Percentiles rank a stretch among this genome's conserved stretches.
Evolutionary conservation across 148 eudicot genomes (phyloP).

Genomic region (Simmondsia chinensis): DNA sequence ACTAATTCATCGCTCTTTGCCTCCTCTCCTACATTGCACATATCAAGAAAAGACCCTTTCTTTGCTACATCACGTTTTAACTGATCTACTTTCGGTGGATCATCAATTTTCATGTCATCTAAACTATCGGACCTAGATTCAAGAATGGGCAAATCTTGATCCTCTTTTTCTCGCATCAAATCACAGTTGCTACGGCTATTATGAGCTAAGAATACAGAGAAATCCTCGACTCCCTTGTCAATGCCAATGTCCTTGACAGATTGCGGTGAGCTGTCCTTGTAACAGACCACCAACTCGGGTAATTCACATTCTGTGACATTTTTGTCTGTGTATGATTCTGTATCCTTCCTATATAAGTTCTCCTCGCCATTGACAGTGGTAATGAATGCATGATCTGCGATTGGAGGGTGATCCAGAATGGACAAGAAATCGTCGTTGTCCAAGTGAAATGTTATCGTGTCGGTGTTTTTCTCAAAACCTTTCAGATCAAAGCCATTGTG

Average conservation of each 20-base stretch:
- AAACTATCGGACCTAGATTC: conserved; percentile 17
- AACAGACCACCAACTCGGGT: conserved; percentile 53
- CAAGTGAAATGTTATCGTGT: conserved; percentile 28
- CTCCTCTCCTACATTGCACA: conserved; percentile 4
- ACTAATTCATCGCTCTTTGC: not conserved
- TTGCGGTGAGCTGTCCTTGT: conserved; percentile 42
- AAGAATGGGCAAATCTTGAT: conserved; percentile 7
- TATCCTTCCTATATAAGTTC: conserved; percentile 20
- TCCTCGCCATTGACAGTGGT: conserved; percentile 17
- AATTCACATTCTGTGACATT: conserved; percentile 44
- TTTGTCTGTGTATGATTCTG: conserved; percentile 51
- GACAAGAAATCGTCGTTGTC: conserved; percentile 25
- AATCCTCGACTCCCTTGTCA: conserved; percentile 48
- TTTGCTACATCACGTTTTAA: conserved; percentile 10
- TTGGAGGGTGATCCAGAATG: conserved; percentile 25
- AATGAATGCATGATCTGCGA: conserved; percentile 12
- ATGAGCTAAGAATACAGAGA: conserved; percentile 9
- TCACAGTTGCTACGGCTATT: conserved; percentile 9
- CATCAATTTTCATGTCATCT: conserved; percentile 8
- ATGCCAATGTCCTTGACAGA: conserved; percentile 72
- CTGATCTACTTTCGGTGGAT: conserved; percentile 9
- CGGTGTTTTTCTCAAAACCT: conserved; percentile 27
- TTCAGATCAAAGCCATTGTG: conserved; percentile 26
- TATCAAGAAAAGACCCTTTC: not conserved
- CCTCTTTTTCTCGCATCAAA: conserved; percentile 9